Percentiles rank a stretch among this genome's conserved stretches.
Conservation (phyloP, 345 rosid genomes). For the Ailanthus altissimus region DNA sequence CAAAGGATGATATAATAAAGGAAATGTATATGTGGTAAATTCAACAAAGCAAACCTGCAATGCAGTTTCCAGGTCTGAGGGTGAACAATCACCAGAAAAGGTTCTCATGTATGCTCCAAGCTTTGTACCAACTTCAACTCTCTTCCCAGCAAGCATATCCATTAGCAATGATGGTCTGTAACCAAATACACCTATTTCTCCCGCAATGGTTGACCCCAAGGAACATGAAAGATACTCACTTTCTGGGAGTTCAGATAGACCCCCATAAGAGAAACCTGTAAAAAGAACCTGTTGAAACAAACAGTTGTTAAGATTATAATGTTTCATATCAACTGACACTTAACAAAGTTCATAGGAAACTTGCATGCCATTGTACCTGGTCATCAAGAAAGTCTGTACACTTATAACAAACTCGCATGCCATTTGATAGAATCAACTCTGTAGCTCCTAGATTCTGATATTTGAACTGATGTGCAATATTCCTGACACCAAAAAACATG, state of each 20-base stretch:
- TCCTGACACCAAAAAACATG: slow-evolving; percentile 49
- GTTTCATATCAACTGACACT: slow-evolving; percentile 11
- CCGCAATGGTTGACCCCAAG: slow-evolving; percentile 88
- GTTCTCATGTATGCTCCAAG: slow-evolving; percentile 82
- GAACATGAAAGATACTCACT: slow-evolving; percentile 76
- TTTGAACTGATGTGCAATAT: slow-evolving; percentile 52
- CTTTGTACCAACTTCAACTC: slow-evolving; percentile 82
- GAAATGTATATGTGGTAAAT: slow-evolving; percentile 3
- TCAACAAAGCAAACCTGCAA: slow-evolving; percentile 68
- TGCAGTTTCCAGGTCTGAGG: slow-evolving; percentile 86
- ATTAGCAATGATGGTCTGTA: slow-evolving; percentile 75
- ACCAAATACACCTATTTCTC: slow-evolving; percentile 90
- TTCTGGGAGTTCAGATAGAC: slow-evolving; percentile 87
- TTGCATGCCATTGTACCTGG: slow-evolving; percentile 56
- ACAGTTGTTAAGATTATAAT: slow-evolving; percentile 3
- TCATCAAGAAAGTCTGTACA: slow-evolving; percentile 85
- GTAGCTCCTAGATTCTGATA: slow-evolving; percentile 74
- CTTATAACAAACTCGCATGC: slow-evolving; percentile 81
- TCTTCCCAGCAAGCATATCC: slow-evolving; percentile 98
- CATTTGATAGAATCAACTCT: slow-evolving; percentile 80
- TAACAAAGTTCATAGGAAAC: neutral
- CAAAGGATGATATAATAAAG: neutral
- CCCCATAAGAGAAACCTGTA: slow-evolving; percentile 93
- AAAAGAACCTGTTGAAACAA: slow-evolving; percentile 66
- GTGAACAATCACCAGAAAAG: slow-evolving; percentile 88